A percentile compares a stretch with the other conserved stretches of the same genome.
phyloP scores from a whole-genome alignment of 78 protist genomes.

The slime mould (Dictyostelium discoideum) region DNA sequence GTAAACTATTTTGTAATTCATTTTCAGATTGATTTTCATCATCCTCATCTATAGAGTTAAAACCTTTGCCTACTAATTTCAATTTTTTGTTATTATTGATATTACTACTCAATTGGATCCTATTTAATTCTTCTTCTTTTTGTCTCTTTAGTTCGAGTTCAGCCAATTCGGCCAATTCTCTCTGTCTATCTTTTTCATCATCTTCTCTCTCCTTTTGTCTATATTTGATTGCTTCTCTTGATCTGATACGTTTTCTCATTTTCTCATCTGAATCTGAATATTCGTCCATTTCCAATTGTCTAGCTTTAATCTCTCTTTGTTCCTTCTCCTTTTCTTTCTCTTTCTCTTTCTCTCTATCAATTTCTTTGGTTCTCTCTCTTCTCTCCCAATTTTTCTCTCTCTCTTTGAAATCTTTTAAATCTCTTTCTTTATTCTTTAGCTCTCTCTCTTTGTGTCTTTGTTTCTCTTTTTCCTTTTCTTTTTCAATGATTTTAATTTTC shows the following conservation, averaged over 20 bases:
- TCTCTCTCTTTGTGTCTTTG: slow-evolving; percentile 57
- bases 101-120: slow-evolving; percentile 27
- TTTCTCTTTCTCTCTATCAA: slow-evolving; percentile 52
- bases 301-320: background rate
- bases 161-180: background rate
- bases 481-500: slow-evolving; percentile 37
- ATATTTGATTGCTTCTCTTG: background rate
- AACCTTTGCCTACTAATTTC: background rate
- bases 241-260: slow-evolving; percentile 22
- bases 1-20: background rate
- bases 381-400: slow-evolving; percentile 38
- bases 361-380: slow-evolving; percentile 26
- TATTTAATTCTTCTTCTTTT: slow-evolving; percentile 35
- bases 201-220: slow-evolving; percentile 47
- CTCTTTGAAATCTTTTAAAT: slow-evolving; percentile 20
- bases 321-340: slow-evolving; percentile 50
- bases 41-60: background rate
- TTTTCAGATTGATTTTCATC: slow-evolving; percentile 14
- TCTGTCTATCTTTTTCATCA: slow-evolving; percentile 21
- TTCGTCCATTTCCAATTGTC: slow-evolving; percentile 51
- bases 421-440: slow-evolving; percentile 19
- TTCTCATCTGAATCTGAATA: slow-evolving; percentile 45
- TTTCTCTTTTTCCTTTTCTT: slow-evolving; percentile 57
- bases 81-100: background rate
- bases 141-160: slow-evolving; percentile 2